Evolutionary conservation across 2,329 filamentous ascomycete species (phyloP).

Genomic region (Scopulariopsis brevicaulis): DNA sequence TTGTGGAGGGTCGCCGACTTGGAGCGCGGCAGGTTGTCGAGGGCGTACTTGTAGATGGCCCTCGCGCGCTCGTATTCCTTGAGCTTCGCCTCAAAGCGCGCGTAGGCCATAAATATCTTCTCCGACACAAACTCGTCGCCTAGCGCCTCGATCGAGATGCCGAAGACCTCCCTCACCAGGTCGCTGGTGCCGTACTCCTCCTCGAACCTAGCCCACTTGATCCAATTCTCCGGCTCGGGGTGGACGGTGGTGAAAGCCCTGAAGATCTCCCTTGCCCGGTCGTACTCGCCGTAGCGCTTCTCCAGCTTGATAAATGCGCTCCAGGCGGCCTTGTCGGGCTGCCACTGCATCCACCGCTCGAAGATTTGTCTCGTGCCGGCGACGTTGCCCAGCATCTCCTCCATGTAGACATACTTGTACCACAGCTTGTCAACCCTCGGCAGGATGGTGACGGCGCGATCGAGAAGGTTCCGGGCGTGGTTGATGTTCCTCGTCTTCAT

Average conservation of each 20-base stretch:
- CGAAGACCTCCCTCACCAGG: constrained; percentile 83
- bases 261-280: constrained; percentile 82
- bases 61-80: constrained; percentile 91
- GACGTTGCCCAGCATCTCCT: constrained; percentile 93
- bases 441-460: constrained; percentile 85
- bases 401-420: constrained; percentile 99
- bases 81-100: constrained; percentile 86
- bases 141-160: constrained; percentile 74
- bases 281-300: constrained; percentile 87
- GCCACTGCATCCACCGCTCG: constrained; percentile 97
- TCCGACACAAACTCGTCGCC: constrained; percentile 96
- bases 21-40: constrained; percentile 83
- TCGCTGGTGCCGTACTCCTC: constrained; percentile 92
- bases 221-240: constrained; percentile 92
- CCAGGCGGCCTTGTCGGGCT: constrained; percentile 94
- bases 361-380: constrained; percentile 88
- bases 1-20: constrained; percentile 80
- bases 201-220: constrained; percentile 97
- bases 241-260: constrained; percentile 85
- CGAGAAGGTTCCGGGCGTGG: constrained; percentile 86
- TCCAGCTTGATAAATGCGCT: constrained; percentile 93
- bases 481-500: constrained; percentile 93
- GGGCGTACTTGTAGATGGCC: constrained; percentile 92
- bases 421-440: constrained; percentile 91
- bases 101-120: constrained; percentile 88